These are phyloP conservation scores for Ophiocordyceps camponoti-rufipedis DNA, from an alignment of 2,329 filamentous ascomycete genomes.

Conservation along the genomic window DNA sequence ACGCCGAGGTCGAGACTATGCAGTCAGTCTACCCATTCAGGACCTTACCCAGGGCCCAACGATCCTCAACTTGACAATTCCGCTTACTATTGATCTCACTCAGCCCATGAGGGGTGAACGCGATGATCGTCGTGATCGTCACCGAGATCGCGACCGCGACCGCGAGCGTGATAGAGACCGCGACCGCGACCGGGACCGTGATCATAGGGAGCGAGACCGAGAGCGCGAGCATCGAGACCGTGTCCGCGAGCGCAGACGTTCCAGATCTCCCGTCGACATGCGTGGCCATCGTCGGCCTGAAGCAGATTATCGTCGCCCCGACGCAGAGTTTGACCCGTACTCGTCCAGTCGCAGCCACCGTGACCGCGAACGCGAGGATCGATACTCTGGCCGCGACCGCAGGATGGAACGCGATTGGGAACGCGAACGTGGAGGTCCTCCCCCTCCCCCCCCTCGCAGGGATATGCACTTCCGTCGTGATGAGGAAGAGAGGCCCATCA, in stretches of 20 bases:
- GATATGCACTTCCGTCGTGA: constrained; percentile 39
- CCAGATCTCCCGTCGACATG: constrained; percentile 61
- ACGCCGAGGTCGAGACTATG: constrained; percentile 37
- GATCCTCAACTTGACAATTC: background rate
- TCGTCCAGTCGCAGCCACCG: constrained; percentile 85
- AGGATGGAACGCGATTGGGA: constrained; percentile 61
- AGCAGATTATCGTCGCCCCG: constrained; percentile 41
- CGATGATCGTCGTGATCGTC: constrained; percentile 12
- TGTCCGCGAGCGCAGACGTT: constrained; percentile 50
- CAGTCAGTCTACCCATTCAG: constrained; percentile 19
- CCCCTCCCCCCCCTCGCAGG: constrained; percentile 24
- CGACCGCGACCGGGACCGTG: constrained; percentile 18
- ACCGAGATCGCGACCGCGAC: constrained; percentile 48
- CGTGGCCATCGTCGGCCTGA: constrained; percentile 46
- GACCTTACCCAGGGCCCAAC: no score
- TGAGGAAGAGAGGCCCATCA: constrained; percentile 38
- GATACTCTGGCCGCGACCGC: constrained; percentile 57
- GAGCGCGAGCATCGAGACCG: constrained; percentile 21
- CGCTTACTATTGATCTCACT: background rate
- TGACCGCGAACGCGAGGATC: constrained; percentile 83
- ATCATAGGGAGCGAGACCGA: constrained; percentile 21
- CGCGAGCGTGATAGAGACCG: constrained; percentile 34
- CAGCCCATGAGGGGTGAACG: constrained; percentile 11
- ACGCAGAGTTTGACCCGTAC: constrained; percentile 71
- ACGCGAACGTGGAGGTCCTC: constrained; percentile 38